These are phyloP conservation scores for Podospora comata DNA, from an alignment of 495 filamentous ascomycete species.

Conservation along the genomic window DNA sequence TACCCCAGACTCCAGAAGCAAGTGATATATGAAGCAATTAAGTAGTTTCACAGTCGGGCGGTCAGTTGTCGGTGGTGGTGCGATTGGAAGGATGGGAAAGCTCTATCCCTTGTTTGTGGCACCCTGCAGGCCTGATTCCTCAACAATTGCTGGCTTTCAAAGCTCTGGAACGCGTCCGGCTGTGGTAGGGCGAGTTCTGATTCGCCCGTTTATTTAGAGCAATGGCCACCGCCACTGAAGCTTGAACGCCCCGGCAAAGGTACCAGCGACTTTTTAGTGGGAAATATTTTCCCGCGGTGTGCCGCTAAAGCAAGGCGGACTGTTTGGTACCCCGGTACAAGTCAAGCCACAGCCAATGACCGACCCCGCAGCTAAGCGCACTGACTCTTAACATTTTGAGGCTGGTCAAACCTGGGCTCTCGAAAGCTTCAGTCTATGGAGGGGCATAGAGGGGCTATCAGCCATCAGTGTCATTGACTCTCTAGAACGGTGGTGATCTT, in stretches of 20 bases:
- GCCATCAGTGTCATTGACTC: conserved; percentile 2
- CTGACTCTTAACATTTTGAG: neutral
- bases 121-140: neutral
- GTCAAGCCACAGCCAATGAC: neutral
- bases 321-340: neutral
- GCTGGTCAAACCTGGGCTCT: neutral
- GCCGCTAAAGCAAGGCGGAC: neutral
- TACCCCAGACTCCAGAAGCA: neutral
- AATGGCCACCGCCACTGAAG: neutral
- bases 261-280: conserved; percentile 7
- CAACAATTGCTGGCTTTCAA: neutral
- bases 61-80: conserved; percentile 7
- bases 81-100: conserved; percentile 1
- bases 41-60: neutral
- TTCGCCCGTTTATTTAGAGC: neutral
- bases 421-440: neutral
- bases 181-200: neutral
- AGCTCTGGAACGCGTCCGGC: neutral
- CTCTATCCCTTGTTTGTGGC: neutral
- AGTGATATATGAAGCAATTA: conserved; percentile 5
- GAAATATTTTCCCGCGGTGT: neutral
- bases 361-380: neutral
- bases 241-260: neutral
- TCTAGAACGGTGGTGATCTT: neutral
- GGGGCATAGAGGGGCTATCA: neutral